Base-by-base conservation (phyloP, 805 yeast species). In the Torulaspora microellipsoides region DNA sequence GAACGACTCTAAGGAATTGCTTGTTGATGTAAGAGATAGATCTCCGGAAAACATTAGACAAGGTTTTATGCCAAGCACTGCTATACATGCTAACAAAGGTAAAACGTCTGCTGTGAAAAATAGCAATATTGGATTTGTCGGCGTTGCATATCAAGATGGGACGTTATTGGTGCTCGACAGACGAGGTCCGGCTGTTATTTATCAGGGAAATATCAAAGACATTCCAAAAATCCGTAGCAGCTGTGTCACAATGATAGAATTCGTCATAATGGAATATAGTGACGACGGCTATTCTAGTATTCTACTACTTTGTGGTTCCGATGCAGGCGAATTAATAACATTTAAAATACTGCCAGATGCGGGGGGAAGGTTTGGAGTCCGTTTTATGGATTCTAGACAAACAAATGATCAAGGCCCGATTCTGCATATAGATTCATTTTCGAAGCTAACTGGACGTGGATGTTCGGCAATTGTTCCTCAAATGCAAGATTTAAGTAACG, bases 121-220 rank as follows among this genome's bases (percentile, higher is more conserved):
- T 60, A 80, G 88, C 43, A 75, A 82, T 48, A 71, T 86, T 39
- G 96, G 95, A 0, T 88, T 90, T 67, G 85, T 83, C 9, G 91
- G 85, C 0, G 69, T 85, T 34, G 95, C 85, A 1, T 87, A 83
- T 60, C 75, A 73, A 36, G 75, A 80, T 9, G 96, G 96, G 10
- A 73, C 77, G 34, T 49, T 90, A 15, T 65, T 83, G 2, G 80
- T 89, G 1, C 68, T 89, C 48, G 96, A 89, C 63, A 70, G 84
- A 37, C 71, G 96, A 44, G 84, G 83, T 71, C 88, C 88, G 1
- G 87, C 85, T 0, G 65, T 81, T 8, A 80, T 83, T 31, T 67
- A 66, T 46, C 70, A 74, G 38, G 68, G 66, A 12, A 58, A 57
- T 27, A 49, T 67, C 11, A 46, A 48, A 9, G 50, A 53, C 6